These are phyloP conservation scores for Ophiosphaerella herpotricha DNA, from an alignment of 2,329 filamentous ascomycete genomes.

Conservation along the genomic window DNA sequence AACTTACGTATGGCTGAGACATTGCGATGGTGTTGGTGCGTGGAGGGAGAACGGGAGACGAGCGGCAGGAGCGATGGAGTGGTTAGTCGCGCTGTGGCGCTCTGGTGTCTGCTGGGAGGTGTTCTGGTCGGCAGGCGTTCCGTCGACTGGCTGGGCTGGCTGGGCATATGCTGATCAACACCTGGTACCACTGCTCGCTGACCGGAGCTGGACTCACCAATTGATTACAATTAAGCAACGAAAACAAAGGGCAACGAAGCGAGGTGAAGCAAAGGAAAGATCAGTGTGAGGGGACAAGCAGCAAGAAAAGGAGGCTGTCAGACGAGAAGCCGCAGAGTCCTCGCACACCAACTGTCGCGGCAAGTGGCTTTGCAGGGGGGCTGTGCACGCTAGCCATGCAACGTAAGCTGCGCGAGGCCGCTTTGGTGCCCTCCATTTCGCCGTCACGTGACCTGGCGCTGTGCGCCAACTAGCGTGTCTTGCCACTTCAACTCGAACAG, in stretches of 20 bases:
- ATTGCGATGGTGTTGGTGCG: not conserved
- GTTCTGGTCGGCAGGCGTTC: slow-evolving; percentile 13
- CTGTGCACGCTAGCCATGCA: not conserved
- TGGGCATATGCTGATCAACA: slow-evolving; percentile 14
- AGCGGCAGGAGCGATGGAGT: slow-evolving; percentile 9
- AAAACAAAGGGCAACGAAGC: too few relatives aligned
- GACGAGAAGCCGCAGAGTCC: too few relatives aligned
- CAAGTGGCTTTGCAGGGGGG: not conserved
- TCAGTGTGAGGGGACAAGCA: too few relatives aligned
- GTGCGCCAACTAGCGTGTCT: too few relatives aligned
- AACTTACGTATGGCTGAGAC: slow-evolving; percentile 32
- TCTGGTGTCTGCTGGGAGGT: slow-evolving; percentile 1
- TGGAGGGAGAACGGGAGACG: not conserved
- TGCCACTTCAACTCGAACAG: too few relatives aligned
- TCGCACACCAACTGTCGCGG: too few relatives aligned
- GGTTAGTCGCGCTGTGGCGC: slow-evolving; percentile 2
- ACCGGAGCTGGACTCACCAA: too few relatives aligned
- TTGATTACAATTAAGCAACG: too few relatives aligned
- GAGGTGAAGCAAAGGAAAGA: too few relatives aligned
- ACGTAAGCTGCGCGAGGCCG: not conserved
- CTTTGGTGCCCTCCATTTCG: too few relatives aligned
- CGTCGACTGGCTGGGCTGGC: slow-evolving; percentile 5
- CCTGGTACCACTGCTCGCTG: not conserved
- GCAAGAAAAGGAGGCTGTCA: too few relatives aligned
- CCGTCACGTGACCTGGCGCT: too few relatives aligned